Conservation (phyloP, 805 yeast genomes). For the Candida coleopterorum region DNA sequence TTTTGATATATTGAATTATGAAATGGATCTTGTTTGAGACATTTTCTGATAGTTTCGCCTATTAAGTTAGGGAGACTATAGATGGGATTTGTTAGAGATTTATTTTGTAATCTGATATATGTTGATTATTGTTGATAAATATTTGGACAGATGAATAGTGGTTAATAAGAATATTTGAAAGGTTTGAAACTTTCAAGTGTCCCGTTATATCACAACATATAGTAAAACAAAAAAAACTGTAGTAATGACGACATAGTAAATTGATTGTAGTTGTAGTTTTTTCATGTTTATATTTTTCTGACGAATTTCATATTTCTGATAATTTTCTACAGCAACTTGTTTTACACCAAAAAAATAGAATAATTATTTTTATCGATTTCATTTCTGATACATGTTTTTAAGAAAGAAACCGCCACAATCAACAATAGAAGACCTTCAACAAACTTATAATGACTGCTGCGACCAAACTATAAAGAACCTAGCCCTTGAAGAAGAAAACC, state of each 20-base stretch:
- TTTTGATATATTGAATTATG: conserved; percentile 1
- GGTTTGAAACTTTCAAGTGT: conserved; percentile 33
- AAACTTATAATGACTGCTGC: conserved; percentile 59
- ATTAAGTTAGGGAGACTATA: conserved; percentile 33
- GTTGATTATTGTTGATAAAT: conserved; percentile 24
- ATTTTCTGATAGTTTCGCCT: conserved; percentile 24
- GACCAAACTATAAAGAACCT: conserved; percentile 53
- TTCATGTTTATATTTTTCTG: too few relatives aligned
- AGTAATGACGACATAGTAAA: too few relatives aligned
- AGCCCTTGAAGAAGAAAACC: conserved; percentile 52
- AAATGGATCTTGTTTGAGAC: neutral
- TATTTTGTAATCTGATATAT: conserved; percentile 11
- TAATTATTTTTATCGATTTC: too few relatives aligned
- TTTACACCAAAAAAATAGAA: conserved; percentile 3
- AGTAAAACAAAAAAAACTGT: too few relatives aligned
- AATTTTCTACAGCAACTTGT: conserved; percentile 1
- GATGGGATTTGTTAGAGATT: conserved; percentile 10
- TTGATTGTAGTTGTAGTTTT: too few relatives aligned
- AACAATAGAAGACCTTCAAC: conserved; percentile 49
- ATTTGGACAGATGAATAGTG: conserved; percentile 38
- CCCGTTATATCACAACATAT: conserved; percentile 44
- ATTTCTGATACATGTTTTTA: conserved; percentile 51
- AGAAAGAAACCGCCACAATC: conserved; percentile 59
- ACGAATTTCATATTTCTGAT: neutral
- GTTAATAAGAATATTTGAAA: conserved; percentile 37